Conservation (phyloP, 2,329 filamentous ascomycete genomes). For the Stagonosporopsis rhizophila region DNA sequence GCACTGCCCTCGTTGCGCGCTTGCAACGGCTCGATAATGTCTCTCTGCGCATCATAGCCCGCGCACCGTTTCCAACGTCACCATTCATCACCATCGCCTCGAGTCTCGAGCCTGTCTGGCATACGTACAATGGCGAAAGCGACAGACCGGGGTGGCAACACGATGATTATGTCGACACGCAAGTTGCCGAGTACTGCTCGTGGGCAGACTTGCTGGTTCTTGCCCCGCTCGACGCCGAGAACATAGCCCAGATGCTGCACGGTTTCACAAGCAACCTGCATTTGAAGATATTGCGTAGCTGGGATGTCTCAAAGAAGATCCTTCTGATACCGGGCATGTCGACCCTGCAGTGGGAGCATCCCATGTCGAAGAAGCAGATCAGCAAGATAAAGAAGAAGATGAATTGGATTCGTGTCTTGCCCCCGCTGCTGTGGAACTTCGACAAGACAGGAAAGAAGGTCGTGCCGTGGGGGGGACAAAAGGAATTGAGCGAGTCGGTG, state of each 20-base stretch:
- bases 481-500: conserved; percentile 75
- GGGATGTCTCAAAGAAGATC: conserved; percentile 86
- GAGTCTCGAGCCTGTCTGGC: conserved; percentile 41
- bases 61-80: conserved; percentile 34
- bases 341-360: conserved; percentile 86
- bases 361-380: conserved; percentile 85
- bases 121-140: conserved; percentile 36
- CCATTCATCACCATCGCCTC: conserved; percentile 31
- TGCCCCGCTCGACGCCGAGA: conserved; percentile 83
- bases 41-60: conserved; percentile 47
- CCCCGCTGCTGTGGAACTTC: conserved; percentile 84
- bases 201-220: conserved; percentile 90
- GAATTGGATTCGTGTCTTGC: conserved; percentile 84
- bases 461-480: conserved; percentile 65
- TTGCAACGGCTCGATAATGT: conserved; percentile 74
- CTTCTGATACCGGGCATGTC: conserved; percentile 90
- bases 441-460: conserved; percentile 61
- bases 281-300: conserved; percentile 80
- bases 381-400: conserved; percentile 83
- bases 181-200: conserved; percentile 74
- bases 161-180: conserved; percentile 52
- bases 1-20: conserved; percentile 70
- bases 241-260: conserved; percentile 84
- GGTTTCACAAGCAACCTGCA: conserved; percentile 83
- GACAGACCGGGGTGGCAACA: conserved; percentile 34